Evolutionary conservation across 2,329 filamentous ascomycete genomes (phyloP), one percentile per base, ranked within the genome.

Genomic region (Fusarium tuaranense): DNA sequence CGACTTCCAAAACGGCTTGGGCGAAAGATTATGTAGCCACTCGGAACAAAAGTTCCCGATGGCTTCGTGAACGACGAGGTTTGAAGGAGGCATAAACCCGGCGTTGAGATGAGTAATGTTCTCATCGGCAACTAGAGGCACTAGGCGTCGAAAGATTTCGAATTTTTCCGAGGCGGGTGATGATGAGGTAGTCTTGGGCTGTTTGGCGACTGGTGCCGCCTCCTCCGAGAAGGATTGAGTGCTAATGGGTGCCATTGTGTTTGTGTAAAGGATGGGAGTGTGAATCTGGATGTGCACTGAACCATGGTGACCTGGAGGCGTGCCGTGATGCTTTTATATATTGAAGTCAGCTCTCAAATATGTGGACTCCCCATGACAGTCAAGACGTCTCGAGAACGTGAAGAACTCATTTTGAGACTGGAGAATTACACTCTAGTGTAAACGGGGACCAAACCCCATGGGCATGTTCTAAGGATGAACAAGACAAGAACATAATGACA

Each of bases 41-140:
- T 81, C 75, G 0, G 77, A 65, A 5, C 74, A 72, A 71, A 79
- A 82, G 13, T 70, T 71, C 1, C 64, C 72, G 20, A 81, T 72
- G 13, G 80, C 80, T 36, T 81, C 78, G 60, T 81, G 78, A 18
- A 81, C 72, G 46, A 81, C 70, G 2, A 81, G 67, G 48, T 82
- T 82, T 4, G 79, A 81, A 2, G 80, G 80, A 0, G 80, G 80
- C 60, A 76, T 76, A 13, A 79, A 80, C 7, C 78, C 76, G 6
- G 81, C 75, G 46, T 82, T 81, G n/a, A 82, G 76, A 41, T 80
- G 80, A 7, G 76, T 70, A 27, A 63, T 48, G 20, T 20, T 36
- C 8, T 64, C 53, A 25, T 63, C 64, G 1, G 22, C 8, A 12
- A 68, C 53, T 2, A 70, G 12, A 5, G 68, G 64, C 3, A 70